A percentile compares a stretch with the other conserved stretches of the same genome.
Evolutionary conservation across 306 rosid genomes (phyloP).

Genomic region (Citrullus colocynthis): DNA sequence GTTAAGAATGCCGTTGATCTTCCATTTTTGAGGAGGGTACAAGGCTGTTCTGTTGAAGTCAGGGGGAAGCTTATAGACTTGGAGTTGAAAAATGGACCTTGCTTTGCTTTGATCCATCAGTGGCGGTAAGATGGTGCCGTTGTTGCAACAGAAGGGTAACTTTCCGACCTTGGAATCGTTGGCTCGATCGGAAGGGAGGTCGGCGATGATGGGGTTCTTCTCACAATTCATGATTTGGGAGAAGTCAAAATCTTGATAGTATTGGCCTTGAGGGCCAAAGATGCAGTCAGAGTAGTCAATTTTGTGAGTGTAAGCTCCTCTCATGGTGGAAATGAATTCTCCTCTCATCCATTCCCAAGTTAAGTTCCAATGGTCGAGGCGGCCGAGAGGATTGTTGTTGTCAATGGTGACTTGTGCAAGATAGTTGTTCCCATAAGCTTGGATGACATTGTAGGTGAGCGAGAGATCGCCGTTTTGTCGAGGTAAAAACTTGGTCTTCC

Average conservation of each 20-base stretch:
- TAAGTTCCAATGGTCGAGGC: conserved; percentile 81
- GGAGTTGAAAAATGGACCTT: conserved; percentile 50
- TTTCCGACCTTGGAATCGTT: conserved; percentile 56
- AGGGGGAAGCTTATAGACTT: conserved; percentile 65
- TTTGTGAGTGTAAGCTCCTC: conserved; percentile 57
- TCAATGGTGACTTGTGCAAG: conserved; percentile 56
- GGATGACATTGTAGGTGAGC: conserved; percentile 47
- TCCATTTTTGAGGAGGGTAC: conserved; percentile 65
- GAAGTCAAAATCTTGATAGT: conserved; percentile 52
- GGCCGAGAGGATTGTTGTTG: conserved; percentile 57
- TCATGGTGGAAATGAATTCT: conserved; percentile 55
- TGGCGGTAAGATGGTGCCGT: conserved; percentile 55
- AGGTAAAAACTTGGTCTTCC: conserved; percentile 38
- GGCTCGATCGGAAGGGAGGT: conserved; percentile 40
- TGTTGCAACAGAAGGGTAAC: conserved; percentile 60
- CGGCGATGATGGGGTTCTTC: conserved; percentile 46
- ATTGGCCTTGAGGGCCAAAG: conserved; percentile 42
- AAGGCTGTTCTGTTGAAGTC: conserved; percentile 51
- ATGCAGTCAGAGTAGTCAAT: conserved; percentile 38
- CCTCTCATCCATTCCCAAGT: conserved; percentile 84
- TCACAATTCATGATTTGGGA: conserved; percentile 48
- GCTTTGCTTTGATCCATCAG: conserved; percentile 41
- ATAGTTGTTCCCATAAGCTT: conserved; percentile 44
- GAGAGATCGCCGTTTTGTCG: conserved; percentile 44
- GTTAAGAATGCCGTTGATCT: conserved; percentile 44